phyloP scores from a whole-genome alignment of 2,329 filamentous ascomycete genomes.

The Colletotrichum euphorbiae region DNA sequence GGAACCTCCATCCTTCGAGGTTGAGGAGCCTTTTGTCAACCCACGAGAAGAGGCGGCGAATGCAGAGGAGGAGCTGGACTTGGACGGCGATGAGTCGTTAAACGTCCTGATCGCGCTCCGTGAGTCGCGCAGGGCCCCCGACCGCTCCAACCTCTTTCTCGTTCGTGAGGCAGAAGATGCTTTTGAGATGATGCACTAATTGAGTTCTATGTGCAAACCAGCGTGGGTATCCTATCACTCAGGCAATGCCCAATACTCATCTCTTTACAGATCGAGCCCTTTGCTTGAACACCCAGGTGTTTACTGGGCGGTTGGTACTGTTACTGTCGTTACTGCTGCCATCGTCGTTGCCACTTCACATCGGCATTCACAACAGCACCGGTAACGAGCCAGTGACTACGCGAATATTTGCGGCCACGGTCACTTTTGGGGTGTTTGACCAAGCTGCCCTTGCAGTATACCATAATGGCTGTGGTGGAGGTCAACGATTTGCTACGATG shows the following conservation, averaged over 20 bases:
- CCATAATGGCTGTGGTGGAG: background rate
- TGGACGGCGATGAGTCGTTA: constrained; percentile 19
- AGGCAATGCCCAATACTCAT: no score
- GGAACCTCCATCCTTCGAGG: background rate
- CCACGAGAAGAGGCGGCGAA: constrained; percentile 9
- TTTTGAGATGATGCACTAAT: background rate
- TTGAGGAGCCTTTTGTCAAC: constrained; percentile 7
- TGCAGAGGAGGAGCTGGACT: constrained; percentile 4
- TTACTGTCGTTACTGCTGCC: no score
- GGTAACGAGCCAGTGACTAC: no score
- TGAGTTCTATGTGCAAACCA: background rate
- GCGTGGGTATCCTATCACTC: background rate
- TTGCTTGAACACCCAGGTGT: no score
- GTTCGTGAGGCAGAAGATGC: constrained; percentile 5
- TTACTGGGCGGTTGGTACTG: no score
- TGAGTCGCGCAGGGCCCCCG: constrained; percentile 1
- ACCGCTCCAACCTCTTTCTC: background rate
- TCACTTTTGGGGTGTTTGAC: no score
- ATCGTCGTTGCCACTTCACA: no score
- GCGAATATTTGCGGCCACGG: no score
- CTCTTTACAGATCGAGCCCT: no score
- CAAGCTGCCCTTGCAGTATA: no score
- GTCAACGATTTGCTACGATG: background rate
- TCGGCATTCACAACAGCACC: no score
- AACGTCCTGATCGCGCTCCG: constrained; percentile 14